Evolutionary conservation across 2,329 filamentous ascomycete species (phyloP).

Genomic region (Fusarium verticillioides): DNA sequence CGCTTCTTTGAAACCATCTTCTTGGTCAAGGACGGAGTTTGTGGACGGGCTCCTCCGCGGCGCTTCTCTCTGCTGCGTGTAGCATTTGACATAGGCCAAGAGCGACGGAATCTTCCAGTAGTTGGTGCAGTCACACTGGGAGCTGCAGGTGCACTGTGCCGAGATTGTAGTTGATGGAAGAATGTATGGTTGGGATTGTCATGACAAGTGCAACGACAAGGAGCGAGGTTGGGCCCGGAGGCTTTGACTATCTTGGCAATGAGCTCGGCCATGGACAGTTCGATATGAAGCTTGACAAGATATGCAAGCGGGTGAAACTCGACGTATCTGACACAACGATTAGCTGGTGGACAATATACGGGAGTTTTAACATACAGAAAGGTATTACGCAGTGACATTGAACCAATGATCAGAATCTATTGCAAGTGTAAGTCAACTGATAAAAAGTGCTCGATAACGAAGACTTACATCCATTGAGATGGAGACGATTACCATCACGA

Average conservation of each 20-base stretch:
- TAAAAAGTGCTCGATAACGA: not conserved
- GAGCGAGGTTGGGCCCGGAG: constrained; percentile 22
- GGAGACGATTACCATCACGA: constrained; percentile 46
- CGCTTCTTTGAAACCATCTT: constrained; percentile 5
- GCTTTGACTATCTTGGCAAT: constrained; percentile 45
- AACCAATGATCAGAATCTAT: constrained; percentile 40
- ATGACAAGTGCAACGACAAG: constrained; percentile 41
- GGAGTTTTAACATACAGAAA: constrained; percentile 32
- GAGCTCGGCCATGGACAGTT: constrained; percentile 43
- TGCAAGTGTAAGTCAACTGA: not conserved
- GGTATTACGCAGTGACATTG: constrained; percentile 39
- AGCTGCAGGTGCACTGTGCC: constrained; percentile 18
- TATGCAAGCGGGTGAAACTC: constrained; percentile 44
- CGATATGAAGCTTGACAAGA: constrained; percentile 44
- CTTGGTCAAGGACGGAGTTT: not conserved
- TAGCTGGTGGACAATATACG: not conserved
- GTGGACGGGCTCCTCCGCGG: not conserved
- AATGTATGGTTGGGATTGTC: constrained; percentile 17
- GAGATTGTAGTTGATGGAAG: constrained; percentile 7
- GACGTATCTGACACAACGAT: constrained; percentile 31
- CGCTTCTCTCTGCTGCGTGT: constrained; percentile 10
- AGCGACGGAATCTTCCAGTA: constrained; percentile 33
- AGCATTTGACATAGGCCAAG: constrained; percentile 24
- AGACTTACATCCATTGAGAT: constrained; percentile 46
- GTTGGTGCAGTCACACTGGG: constrained; percentile 27